Percentiles rank a stretch among this genome's conserved stretches.
Conservation (phyloP, 257 asterid genomes). For the Salvia rosmarinus region DNA sequence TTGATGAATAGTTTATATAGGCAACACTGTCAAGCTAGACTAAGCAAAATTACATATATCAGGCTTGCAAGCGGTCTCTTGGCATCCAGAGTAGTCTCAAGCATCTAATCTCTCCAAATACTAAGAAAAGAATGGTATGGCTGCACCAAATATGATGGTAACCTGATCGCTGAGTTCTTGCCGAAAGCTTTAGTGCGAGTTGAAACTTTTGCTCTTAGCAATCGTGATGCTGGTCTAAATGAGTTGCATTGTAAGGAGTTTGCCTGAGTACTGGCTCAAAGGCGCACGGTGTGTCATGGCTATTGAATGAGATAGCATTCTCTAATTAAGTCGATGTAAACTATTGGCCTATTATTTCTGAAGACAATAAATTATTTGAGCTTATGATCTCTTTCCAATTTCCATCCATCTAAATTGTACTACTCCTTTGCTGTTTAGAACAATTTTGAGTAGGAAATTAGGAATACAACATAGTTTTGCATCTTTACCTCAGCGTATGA, state of each 20-base stretch:
- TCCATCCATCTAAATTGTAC: not conserved
- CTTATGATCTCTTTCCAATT: not conserved
- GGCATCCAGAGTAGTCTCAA: not conserved
- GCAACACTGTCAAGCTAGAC: constrained; percentile 8
- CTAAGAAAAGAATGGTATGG: not conserved
- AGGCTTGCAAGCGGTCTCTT: constrained; percentile 25
- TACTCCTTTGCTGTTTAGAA: not conserved
- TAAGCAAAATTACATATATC: constrained; percentile 1
- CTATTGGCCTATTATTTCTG: not conserved
- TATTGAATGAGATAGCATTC: not conserved
- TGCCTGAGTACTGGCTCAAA: not conserved
- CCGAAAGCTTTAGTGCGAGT: not conserved
- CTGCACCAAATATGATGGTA: not conserved
- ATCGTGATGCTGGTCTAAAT: not conserved
- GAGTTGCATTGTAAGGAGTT: not conserved
- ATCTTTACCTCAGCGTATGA: too few species aligned
- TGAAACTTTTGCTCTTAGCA: not conserved
- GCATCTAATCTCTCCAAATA: constrained; percentile 1
- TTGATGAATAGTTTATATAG: not conserved
- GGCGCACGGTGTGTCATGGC: not conserved
- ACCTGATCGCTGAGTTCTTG: not conserved
- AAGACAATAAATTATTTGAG: not conserved
- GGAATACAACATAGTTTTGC: not conserved
- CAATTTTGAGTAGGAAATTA: not conserved
- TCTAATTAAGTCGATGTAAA: constrained; percentile 1